Evolutionary conservation across 306 rosid genomes (phyloP).

Genomic region (Hippophae rhamnoides): DNA sequence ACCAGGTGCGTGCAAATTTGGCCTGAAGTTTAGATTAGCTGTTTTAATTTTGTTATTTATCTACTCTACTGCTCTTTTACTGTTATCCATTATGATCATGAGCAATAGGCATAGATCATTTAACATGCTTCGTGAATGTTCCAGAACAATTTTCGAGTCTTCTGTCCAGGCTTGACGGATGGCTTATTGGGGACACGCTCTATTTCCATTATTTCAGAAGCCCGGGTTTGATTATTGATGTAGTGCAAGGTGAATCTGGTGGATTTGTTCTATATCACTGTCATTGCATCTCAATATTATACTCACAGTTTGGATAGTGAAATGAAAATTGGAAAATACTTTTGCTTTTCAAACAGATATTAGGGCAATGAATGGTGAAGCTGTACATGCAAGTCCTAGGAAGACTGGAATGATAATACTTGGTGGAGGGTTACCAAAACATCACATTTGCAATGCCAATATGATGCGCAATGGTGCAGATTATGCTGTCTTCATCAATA

Average conservation of each 20-base stretch:
- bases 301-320: not conserved
- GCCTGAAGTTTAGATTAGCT: not conserved
- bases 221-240: slow-evolving; percentile 68
- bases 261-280: not conserved
- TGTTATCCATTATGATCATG: not conserved
- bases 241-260: slow-evolving; percentile 56
- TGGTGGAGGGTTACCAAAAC: slow-evolving; percentile 95
- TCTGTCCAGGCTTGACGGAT: slow-evolving; percentile 89
- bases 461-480: slow-evolving; percentile 98
- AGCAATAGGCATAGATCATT: not conserved
- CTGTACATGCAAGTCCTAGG: slow-evolving; percentile 75
- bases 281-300: slow-evolving; percentile 5
- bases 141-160: slow-evolving; percentile 86
- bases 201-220: slow-evolving; percentile 77
- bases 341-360: slow-evolving; percentile 53
- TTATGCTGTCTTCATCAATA: slow-evolving; percentile 78
- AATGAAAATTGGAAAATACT: not conserved
- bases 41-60: too few relatives aligned
- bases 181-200: slow-evolving; percentile 93
- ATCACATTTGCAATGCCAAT: slow-evolving; percentile 98
- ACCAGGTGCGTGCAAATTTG: slow-evolving; percentile 42
- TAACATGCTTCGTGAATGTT: slow-evolving; percentile 12
- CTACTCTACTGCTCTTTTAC: too few relatives aligned
- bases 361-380: slow-evolving; percentile 84
- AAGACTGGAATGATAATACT: slow-evolving; percentile 88